Evolutionary conservation across 306 rosid species (phyloP).

Genomic region (Spatholobus suberectus): DNA sequence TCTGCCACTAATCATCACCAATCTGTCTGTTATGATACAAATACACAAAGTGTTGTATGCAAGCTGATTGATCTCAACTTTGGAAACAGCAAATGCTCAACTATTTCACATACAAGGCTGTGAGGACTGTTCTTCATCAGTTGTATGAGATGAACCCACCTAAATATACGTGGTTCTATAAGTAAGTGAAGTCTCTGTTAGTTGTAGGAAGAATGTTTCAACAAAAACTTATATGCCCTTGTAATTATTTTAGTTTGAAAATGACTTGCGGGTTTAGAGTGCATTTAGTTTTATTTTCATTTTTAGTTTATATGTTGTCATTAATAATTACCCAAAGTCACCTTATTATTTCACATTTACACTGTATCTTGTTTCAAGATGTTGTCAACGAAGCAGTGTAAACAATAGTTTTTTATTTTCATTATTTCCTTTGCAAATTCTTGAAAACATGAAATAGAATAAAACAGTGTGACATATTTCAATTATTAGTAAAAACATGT

Average conservation of each 20-base stretch:
- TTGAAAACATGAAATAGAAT: not conserved
- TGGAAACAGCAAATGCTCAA: constrained; percentile 87
- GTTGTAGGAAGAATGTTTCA: constrained; percentile 6
- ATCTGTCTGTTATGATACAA: not conserved
- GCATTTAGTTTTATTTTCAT: not conserved
- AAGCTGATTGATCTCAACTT: constrained; percentile 44
- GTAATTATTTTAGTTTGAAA: constrained; percentile 3
- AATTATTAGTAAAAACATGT: not conserved
- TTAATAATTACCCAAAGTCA: not conserved
- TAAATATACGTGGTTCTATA: constrained; percentile 84
- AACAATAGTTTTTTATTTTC: not conserved
- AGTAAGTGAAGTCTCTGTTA: constrained; percentile 62
- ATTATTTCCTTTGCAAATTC: not conserved
- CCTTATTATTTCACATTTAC: not conserved
- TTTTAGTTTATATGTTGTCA: not conserved
- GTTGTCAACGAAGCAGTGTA: not conserved
- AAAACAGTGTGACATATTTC: not conserved
- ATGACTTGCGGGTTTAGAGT: not conserved
- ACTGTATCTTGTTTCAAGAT: not conserved
- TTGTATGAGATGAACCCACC: constrained; percentile 96
- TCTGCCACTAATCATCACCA: constrained; percentile 3
- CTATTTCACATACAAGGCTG: constrained; percentile 95
- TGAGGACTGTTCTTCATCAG: constrained; percentile 93
- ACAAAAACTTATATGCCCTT: not conserved
- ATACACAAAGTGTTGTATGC: constrained; percentile 12